Base-by-base conservation (phyloP, 169 alveolate species). In the Cryptosporidium bovis region DNA sequence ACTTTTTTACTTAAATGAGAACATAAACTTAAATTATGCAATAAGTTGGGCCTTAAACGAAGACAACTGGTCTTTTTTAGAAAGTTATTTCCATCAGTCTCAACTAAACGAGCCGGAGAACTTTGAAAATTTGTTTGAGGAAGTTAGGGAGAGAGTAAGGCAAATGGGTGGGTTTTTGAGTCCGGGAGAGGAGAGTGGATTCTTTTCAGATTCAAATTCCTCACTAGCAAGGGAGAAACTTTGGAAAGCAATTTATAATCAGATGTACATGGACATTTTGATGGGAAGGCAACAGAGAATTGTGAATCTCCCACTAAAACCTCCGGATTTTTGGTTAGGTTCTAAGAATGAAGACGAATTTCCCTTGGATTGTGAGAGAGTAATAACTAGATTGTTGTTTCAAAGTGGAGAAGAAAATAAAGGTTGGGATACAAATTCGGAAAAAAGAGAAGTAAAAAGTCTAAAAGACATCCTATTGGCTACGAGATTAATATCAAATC, bases 131-230 rank as follows among this genome's bases (percentile, higher is more conserved):
- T 51, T 77, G 10, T 77, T 77, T 48, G 77, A 60, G 24, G 77
- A 77, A 29, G 71, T 77, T 24, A 34, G 87, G 15, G 87, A 77
- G 33, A 77, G 87, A 77, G 87, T 77, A 10, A 34, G 87, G 27
- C 77, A 77, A 34, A 77, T 77, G 87, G 87, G 87, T n/a, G 87
- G 87, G n/a, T 77, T 77, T 31, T 31, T 60, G 6, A 66, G 44
- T 60, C 58, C 55, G 7, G 68, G 68, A 2, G 83, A 53, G 20
- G 29, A 16, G 12, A 33, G 68, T 27, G 66, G 56, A 8, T 55
- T 58, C 12, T 77, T 58, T 60, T 77, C 64, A 1, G 64, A 53
- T 13, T 53, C 84, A 5, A 48, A 56, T 31, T 24, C 20, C 8
- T n/a, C 77, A 31, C 18, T 13, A 15, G 5, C 87, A 4, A 56